phyloP scores from a whole-genome alignment of 192 early-diverging fungal genomes.

The Entrophospora sp. region DNA sequence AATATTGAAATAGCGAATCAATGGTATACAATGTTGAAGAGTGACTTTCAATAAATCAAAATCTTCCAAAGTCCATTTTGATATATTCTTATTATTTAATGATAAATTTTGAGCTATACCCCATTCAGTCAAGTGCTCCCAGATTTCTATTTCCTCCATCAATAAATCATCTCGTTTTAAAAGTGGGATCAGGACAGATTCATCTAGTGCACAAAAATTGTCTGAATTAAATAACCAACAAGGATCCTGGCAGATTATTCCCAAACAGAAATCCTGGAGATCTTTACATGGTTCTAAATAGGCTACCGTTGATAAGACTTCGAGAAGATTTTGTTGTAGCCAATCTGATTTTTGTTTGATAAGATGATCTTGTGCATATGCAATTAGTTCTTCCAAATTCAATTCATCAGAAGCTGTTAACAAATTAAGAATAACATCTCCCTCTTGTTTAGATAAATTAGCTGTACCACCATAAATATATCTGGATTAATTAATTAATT shows the following conservation, averaged over 20 bases:
- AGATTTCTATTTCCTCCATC: constrained; percentile 17
- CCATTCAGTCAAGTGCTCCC: constrained; percentile 4
- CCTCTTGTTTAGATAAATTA: background rate
- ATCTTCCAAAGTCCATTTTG: background rate
- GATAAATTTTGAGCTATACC: constrained; percentile 1
- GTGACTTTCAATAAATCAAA: background rate
- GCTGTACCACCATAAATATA: background rate
- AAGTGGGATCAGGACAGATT: background rate
- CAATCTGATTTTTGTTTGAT: background rate
- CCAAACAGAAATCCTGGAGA: background rate
- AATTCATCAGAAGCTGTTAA: background rate
- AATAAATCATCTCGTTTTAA: constrained; percentile 4
- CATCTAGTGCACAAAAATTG: background rate
- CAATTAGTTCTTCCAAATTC: background rate
- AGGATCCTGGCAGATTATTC: background rate
- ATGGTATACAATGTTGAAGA: background rate
- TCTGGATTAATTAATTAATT: background rate
- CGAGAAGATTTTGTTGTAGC: background rate
- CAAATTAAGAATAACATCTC: background rate
- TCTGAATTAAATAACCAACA: background rate
- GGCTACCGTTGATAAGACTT: background rate
- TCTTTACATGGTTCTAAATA: background rate
- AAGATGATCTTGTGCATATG: background rate
- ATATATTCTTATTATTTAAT: background rate
- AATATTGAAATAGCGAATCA: background rate